Percentiles rank a stretch among this genome's conserved stretches.
Evolutionary conservation across 495 filamentous ascomycete genomes (phyloP).

Genomic region (Trichoderma gamsii): DNA sequence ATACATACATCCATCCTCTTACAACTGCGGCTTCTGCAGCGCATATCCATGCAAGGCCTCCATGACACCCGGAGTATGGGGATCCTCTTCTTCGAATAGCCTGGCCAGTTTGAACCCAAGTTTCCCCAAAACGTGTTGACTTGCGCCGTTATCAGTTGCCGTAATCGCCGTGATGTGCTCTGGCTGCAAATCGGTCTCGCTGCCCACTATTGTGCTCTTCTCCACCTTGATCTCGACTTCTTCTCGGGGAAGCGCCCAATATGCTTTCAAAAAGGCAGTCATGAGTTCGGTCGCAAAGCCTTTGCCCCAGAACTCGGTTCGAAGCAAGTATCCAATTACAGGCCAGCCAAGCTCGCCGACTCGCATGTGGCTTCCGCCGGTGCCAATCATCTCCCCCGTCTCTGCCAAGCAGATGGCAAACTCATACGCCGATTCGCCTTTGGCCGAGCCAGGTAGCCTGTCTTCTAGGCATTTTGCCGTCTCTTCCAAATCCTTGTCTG

Average conservation of each 20-base stretch:
- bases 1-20: not conserved
- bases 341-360: constrained; percentile 34
- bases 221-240: constrained; percentile 26
- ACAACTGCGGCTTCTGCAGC: not conserved
- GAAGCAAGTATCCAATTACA: constrained; percentile 45
- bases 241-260: constrained; percentile 34
- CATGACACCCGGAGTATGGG: not conserved
- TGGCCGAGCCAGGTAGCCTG: constrained; percentile 31
- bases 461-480: constrained; percentile 28
- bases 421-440: constrained; percentile 25
- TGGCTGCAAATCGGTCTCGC: constrained; percentile 19
- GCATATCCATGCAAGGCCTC: not conserved
- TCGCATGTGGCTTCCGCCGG: constrained; percentile 31
- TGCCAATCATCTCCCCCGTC: constrained; percentile 35
- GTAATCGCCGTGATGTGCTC: constrained; percentile 36
- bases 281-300: constrained; percentile 44
- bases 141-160: constrained; percentile 26
- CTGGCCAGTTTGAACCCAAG: constrained; percentile 31
- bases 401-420: constrained; percentile 35
- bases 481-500: constrained; percentile 32
- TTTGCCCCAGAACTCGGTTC: constrained; percentile 38
- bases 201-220: constrained; percentile 16
- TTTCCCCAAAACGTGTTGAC: constrained; percentile 36
- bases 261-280: constrained; percentile 32
- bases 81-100: constrained; percentile 25